Evolutionary conservation across 2,329 filamentous ascomycete species (phyloP).

Genomic region (Zarea fungicola): DNA sequence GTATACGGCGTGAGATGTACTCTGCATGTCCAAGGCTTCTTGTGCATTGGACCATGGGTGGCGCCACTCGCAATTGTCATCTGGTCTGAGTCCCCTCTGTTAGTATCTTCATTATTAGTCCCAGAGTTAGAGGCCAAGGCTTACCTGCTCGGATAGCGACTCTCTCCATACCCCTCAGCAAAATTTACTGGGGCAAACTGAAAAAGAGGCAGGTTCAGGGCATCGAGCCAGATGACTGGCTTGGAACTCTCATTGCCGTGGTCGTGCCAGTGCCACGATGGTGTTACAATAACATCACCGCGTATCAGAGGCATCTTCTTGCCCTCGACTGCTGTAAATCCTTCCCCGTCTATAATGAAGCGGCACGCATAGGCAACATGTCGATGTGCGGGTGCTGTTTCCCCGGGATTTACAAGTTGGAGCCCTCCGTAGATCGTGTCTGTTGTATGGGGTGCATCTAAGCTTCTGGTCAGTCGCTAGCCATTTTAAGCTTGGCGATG

Average conservation of each 20-base stretch:
- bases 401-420: slow-evolving; percentile 51
- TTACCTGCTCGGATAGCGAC: slow-evolving; percentile 43
- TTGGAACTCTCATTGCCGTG: slow-evolving; percentile 52
- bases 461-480: slow-evolving; percentile 21
- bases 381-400: slow-evolving; percentile 49
- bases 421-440: slow-evolving; percentile 54
- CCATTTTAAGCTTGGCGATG: too few species aligned
- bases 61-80: slow-evolving; percentile 27
- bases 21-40: slow-evolving; percentile 28
- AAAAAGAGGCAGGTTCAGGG: slow-evolving; percentile 49
- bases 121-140: slow-evolving; percentile 13
- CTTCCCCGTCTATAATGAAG: slow-evolving; percentile 53
- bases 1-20: slow-evolving; percentile 26
- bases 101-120: too few species aligned
- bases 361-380: slow-evolving; percentile 52
- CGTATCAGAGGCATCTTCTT: slow-evolving; percentile 44
- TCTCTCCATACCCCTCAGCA: slow-evolving; percentile 43
- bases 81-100: background rate
- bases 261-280: slow-evolving; percentile 56
- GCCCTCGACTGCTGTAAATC: slow-evolving; percentile 54
- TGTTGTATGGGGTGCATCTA: slow-evolving; percentile 49
- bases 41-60: slow-evolving; percentile 42
- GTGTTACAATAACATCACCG: slow-evolving; percentile 53
- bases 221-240: slow-evolving; percentile 55
- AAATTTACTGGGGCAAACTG: slow-evolving; percentile 48